A percentile compares a stretch with the other conserved stretches of the same genome.
Evolutionary conservation across 345 rosid genomes (phyloP).

Genomic region (Noccaea bulbosa): DNA sequence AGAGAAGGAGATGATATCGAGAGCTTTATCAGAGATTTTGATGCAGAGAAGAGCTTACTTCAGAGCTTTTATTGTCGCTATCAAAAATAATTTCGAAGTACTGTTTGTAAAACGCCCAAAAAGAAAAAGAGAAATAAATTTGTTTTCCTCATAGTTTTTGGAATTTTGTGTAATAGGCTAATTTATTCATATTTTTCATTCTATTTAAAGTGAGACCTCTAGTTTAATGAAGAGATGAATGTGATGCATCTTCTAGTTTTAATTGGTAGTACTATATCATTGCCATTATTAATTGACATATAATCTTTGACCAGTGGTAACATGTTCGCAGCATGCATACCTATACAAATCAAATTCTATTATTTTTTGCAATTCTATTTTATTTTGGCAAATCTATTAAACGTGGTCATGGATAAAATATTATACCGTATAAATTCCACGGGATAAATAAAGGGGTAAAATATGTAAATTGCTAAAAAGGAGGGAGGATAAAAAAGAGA

Average conservation of each 20-base stretch:
- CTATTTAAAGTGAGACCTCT: no score
- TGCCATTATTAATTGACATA: neutral
- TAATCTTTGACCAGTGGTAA: neutral
- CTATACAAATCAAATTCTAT: neutral
- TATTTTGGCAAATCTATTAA: neutral
- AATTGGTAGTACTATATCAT: no score
- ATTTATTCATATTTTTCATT: conserved; percentile 9
- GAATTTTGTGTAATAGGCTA: conserved; percentile 25
- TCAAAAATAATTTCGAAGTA: neutral
- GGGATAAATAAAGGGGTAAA: neutral
- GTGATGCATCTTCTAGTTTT: no score
- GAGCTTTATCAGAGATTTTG: conserved; percentile 27
- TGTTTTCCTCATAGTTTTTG: conserved; percentile 4
- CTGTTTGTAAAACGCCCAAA: neutral
- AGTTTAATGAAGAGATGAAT: no score
- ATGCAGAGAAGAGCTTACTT: conserved; percentile 23
- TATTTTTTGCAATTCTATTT: neutral
- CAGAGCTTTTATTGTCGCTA: conserved; percentile 20
- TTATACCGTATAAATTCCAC: no score
- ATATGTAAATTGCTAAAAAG: neutral
- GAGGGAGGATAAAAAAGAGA: neutral
- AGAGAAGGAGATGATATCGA: conserved; percentile 15
- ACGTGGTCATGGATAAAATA: no score
- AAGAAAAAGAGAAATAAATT: neutral
- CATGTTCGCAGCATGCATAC: neutral